Evolutionary conservation across 106 monocot species (phyloP).

Genomic region (Allium cepa): DNA sequence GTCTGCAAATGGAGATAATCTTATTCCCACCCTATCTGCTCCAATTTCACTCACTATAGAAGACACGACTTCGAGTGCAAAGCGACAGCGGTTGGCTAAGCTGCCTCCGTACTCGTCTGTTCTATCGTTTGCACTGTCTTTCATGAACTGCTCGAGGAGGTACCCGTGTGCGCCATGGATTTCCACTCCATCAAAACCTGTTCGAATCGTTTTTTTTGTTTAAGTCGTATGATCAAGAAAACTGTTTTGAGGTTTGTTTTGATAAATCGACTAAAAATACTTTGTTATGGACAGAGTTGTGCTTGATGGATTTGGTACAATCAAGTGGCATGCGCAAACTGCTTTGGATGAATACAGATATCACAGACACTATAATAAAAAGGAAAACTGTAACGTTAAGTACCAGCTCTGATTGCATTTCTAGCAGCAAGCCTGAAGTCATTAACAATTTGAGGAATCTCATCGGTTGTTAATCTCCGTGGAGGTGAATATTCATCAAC

Average conservation of each 20-base stretch:
- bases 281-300: too few species aligned
- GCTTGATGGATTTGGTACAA: too few species aligned
- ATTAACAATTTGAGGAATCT: slow-evolving; percentile 3
- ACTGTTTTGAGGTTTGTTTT: too few species aligned
- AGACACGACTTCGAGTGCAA: slow-evolving; percentile 17
- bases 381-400: neutral
- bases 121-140: slow-evolving; percentile 3
- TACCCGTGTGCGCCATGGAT: slow-evolving; percentile 9
- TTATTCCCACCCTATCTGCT: slow-evolving; percentile 16
- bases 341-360: too few species aligned
- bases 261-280: too few species aligned
- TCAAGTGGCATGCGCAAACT: too few species aligned
- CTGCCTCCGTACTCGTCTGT: slow-evolving; percentile 8
- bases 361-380: too few species aligned
- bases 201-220: neutral
- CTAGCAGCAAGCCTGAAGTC: slow-evolving; percentile 25
- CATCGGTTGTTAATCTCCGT: neutral
- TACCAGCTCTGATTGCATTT: slow-evolving; percentile 42
- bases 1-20: slow-evolving; percentile 20
- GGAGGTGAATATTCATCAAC: neutral
- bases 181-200: slow-evolving; percentile 6
- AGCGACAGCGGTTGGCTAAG: slow-evolving; percentile 30
- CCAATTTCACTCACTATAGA: slow-evolving; percentile 21
- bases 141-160: slow-evolving; percentile 11
- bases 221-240: too few species aligned